Evolutionary conservation across 805 yeast species (phyloP), one percentile per base, ranked within the genome.

Genomic region (Ascoidea rubescens): DNA sequence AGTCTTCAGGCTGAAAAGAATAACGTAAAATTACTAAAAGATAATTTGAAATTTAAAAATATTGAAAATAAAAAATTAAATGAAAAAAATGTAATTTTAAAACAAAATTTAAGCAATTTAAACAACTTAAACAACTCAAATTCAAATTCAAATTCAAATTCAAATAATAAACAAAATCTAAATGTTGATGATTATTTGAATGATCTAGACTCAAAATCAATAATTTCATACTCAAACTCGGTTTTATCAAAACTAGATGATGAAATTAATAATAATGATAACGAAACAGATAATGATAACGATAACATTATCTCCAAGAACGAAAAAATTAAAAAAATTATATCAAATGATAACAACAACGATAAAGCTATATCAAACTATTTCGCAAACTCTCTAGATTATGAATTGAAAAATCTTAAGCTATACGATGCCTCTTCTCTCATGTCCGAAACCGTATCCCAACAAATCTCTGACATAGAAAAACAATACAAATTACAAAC

Each of bases 401-500:
- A 37, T 4, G 43, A 37, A 37, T 37, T 37, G 14, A 37, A 37
- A 37, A 37, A 37, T 37, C 14, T 37, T 10, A 21, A 21, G 3
- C 28, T 21, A 21, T 21, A 21, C 28, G 28, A 21, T 21, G 8
- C 43, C 8, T 10, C 8, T 37, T 37, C 43, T 10, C 8, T 10
- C 4, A 37, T 37, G 8, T 37, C 43, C 14, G 43, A 37, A 10
- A 37, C 14, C 14, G 43, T 12, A 48, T 28, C 45, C 46, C 49
- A 46, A 17, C 42, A 42, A 54, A 47, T 47, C 45, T 33, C 12
- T 21, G 45, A 49, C 44, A 43, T 54, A n/a, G 48, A 48, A 49
- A 32, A 50, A 45, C 51, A 48, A 32, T 50, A 50, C 42, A 48
- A 45, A 48, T 48, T 32, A n/a, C 52, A 45, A 37, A 46, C 12